phyloP scores from a whole-genome alignment of 202 grass and related monocot species.

The Carex sylvatica region DNA sequence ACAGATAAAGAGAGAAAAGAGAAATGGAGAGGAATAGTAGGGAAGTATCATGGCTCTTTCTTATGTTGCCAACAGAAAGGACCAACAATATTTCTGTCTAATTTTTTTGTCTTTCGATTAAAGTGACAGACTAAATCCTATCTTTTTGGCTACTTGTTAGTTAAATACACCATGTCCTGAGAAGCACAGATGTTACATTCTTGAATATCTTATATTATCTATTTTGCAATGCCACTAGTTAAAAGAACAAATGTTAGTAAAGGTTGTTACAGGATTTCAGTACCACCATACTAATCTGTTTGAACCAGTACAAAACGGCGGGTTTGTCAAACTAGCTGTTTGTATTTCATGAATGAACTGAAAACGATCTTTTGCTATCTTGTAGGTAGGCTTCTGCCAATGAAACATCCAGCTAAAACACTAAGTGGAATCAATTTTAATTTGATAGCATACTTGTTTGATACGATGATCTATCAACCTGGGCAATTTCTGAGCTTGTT shows the following conservation, averaged over 20 bases:
- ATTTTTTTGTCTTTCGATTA: neutral
- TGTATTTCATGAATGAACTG: neutral
- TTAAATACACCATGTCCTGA: neutral
- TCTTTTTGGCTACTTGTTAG: neutral
- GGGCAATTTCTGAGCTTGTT: neutral
- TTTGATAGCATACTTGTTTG: constrained; percentile 10
- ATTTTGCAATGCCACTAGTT: neutral
- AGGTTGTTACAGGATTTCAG: constrained; percentile 9
- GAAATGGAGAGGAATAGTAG: neutral
- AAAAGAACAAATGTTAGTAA: neutral
- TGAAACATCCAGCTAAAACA: neutral
- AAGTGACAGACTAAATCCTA: neutral
- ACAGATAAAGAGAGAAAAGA: neutral
- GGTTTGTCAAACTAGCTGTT: neutral
- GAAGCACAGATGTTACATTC: neutral
- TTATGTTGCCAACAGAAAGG: neutral
- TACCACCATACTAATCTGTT: neutral
- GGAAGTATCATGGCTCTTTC: neutral
- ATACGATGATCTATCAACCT: neutral
- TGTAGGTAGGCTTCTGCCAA: neutral
- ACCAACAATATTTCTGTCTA: neutral
- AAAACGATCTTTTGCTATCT: neutral
- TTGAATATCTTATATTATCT: neutral
- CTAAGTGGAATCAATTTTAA: neutral
- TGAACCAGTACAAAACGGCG: neutral